Evolutionary conservation across 1,139 yeast species (phyloP), one percentile per base, ranked within the genome.

Genomic region (Yamadazyma spencermartinsiae): DNA sequence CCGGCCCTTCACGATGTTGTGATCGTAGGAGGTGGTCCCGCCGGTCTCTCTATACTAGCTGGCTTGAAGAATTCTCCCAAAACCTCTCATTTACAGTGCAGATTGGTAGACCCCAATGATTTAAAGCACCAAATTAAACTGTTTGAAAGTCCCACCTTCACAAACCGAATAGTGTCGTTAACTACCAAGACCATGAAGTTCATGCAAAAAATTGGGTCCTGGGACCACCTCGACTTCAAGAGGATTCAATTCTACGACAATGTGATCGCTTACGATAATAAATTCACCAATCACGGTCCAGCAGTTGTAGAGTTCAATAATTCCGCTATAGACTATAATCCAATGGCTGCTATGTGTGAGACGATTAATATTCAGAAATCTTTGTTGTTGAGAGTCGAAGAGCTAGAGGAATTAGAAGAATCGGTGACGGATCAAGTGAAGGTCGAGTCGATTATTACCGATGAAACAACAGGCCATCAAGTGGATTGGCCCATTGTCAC

Each of bases 21-120:
- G 10, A 85, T 92, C 41, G 86, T 94, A 34, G 99, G 99, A 18
- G 98, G 96, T 5, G 99, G 99, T 0, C 96, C 98, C 1, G 98
- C 98, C 0, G 99, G 99, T 0, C 66, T 92, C 39, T 83, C 97
- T 1, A 67, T 92, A 28, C 82, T 94, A 2, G 76, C 96, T 0
- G 95, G 95, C 0, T 83, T 56, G 74, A 72, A 86, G 56, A 73
- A 75, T 50, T 82, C 90, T 2, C 80, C 83, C 8, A 60, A 70
- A 27, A 77, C 95, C 4, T 67, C 65, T 19, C 71, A 78, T 39
- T 70, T 88, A 34, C 71, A 74, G 37, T 77, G 94, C 35, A 77
- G 83, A 0, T 65, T 92, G 38, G 71, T 92, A 12, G 98, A 92
- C 61, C 90, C 85, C 2, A 74, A 79, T 28, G 74, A 76, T 42